Base-by-base conservation (phyloP, 345 rosid genomes). In the Eucalyptus polyanthemos region DNA sequence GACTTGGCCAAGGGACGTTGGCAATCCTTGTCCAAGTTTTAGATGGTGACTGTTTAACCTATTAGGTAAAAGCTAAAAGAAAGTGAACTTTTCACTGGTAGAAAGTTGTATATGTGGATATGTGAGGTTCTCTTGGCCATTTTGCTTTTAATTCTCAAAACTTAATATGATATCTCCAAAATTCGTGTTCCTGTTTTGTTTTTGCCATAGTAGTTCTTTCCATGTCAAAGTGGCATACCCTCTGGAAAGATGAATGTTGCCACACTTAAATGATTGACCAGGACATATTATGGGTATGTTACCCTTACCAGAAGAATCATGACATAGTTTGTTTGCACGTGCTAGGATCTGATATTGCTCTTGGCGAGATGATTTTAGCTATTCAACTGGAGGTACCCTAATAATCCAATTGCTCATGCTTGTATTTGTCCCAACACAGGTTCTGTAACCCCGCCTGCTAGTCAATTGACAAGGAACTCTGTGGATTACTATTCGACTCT, bases 401-500 rank as follows among this genome's bases (percentile, higher is more conserved):
- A 24, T 65, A 65, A 62, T 47, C 45, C 8, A 51, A 50, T 21
- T 58, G 86, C 45, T 80, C 50, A 80, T 37, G 50, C 42, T 37
- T 50, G 44, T 80, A 87, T 81, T 80, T 40, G 49, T 47, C 29
- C 90, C 87, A 34, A 88, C 47, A 81, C 90, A 92, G 95, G 95
- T 91, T 67, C 91, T 87, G 89, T 91, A 62, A 91, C 95, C 40
- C 93, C 92, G 24, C 87, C 89, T 47, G 56, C 89, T 29, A 56
- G 67, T 80, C 27, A 72, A 69, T 89, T 90, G 76, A 86, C 21
- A 65, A 81, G 86, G 67, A 87, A 90, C 50, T 86, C 87, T 54
- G 91, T 86, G 90, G 92, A 93, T 92, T 95, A 91, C 93, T 96
- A 95, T 83, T 98, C 99, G 14, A 95, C 96, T 49, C 93, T 93